Conservation (phyloP, 2,329 filamentous ascomycete genomes). For the Alternaria longipes region DNA sequence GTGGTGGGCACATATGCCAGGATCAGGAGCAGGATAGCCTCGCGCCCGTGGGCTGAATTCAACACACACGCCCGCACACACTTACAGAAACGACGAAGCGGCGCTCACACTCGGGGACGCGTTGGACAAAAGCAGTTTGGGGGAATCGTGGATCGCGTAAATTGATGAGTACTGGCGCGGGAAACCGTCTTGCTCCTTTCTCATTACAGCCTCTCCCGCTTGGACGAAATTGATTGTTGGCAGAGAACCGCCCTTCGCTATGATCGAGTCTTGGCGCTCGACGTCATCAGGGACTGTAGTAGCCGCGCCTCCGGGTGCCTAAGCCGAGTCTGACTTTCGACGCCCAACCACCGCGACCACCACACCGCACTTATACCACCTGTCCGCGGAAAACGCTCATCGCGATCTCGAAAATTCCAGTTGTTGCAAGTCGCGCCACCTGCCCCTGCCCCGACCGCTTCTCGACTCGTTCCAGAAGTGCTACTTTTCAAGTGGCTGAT, state of each 20-base stretch:
- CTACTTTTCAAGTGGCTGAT: background rate
- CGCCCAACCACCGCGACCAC: constrained; percentile 2
- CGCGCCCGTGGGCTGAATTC: background rate
- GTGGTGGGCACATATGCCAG: constrained; percentile 10
- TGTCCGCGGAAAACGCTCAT: background rate
- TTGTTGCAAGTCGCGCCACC: background rate
- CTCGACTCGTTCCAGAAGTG: background rate
- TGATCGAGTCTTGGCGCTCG: constrained; percentile 11
- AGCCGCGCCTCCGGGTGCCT: constrained; percentile 7
- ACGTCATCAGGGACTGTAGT: constrained; percentile 21
- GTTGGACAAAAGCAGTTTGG: constrained; percentile 9
- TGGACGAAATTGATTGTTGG: constrained; percentile 21
- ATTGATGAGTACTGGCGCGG: constrained; percentile 7
- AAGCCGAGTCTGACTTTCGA: constrained; percentile 1
- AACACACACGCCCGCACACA: constrained; percentile 8
- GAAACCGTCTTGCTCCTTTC: constrained; percentile 12
- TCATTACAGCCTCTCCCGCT: constrained; percentile 10
- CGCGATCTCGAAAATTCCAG: background rate
- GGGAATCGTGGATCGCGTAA: constrained; percentile 8
- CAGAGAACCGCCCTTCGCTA: constrained; percentile 7
- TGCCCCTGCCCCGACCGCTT: background rate
- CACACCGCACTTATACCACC: background rate
- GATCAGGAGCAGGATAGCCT: constrained; percentile 17
- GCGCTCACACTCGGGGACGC: constrained; percentile 3
- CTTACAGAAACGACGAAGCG: constrained; percentile 5